Evolutionary conservation across 495 filamentous ascomycete species (phyloP).

Genomic region (Xylona heveae): DNA sequence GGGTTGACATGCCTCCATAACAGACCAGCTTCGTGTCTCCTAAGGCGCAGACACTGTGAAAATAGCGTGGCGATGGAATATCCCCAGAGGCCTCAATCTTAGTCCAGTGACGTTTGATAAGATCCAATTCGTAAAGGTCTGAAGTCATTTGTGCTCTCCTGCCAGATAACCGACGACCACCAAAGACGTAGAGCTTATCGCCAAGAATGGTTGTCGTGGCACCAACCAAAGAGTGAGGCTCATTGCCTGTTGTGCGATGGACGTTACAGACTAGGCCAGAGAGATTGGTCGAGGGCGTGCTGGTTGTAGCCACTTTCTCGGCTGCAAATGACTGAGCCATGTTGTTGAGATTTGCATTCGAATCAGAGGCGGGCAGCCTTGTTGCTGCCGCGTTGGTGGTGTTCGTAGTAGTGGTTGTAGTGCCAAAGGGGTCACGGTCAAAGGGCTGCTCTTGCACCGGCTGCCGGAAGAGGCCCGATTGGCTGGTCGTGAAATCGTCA

Average conservation of each 20-base stretch:
- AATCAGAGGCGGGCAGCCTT: background rate
- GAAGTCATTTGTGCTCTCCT: slow-evolving; percentile 66
- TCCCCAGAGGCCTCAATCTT: slow-evolving; percentile 71
- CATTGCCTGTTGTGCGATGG: slow-evolving; percentile 70
- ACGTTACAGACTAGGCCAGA: slow-evolving; percentile 90
- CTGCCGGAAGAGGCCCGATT: background rate
- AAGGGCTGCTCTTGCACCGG: background rate
- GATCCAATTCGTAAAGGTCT: slow-evolving; percentile 80
- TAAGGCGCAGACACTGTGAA: slow-evolving; percentile 82
- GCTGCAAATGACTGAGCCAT: no score
- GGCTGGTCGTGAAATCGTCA: no score
- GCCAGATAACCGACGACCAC: slow-evolving; percentile 68
- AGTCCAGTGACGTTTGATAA: slow-evolving; percentile 80
- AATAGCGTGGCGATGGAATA: slow-evolving; percentile 78
- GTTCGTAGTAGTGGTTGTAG: background rate
- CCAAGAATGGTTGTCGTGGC: slow-evolving; percentile 88
- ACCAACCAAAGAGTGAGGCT: slow-evolving; percentile 79
- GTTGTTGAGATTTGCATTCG: slow-evolving; percentile 1
- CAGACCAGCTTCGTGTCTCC: slow-evolving; percentile 93
- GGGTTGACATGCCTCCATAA: slow-evolving; percentile 85
- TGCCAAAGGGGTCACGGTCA: background rate
- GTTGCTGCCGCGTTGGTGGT: background rate
- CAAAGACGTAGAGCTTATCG: slow-evolving; percentile 91
- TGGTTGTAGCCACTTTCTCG: slow-evolving; percentile 29
- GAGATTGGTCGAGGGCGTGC: slow-evolving; percentile 29